Base-by-base conservation (phyloP, 768 basidiomycete genomes). In the Lactarius akahatsu region DNA sequence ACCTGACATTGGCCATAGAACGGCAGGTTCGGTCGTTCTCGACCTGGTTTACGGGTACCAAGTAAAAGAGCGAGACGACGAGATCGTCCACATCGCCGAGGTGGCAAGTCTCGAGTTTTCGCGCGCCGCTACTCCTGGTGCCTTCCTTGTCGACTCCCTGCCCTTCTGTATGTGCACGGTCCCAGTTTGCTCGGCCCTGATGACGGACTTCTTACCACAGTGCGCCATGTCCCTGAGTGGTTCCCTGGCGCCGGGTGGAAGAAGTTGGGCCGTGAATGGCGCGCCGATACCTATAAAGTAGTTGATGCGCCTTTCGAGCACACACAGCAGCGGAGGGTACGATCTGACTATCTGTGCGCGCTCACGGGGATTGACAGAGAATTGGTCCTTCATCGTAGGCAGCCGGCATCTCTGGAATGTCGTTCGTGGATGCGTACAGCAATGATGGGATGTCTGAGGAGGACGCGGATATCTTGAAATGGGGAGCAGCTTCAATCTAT, bases 161-260 rank as follows among this genome's bases (percentile, higher is more conserved):
- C 65, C 65, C 26, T 38, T 56, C 13, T 40, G 59, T 61, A 16
- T 1, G 65, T 41, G 16, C 6, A 4, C 26, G 57, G 62, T 61
- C 30, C 66, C 38, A 40, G 61, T 18, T 63, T 9, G 2, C 57
- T 57, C 52, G 58, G 11, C 47, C n/a, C 34, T 36, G n/a, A 32
- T 26, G 45, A 9, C 30, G n/a, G n/a, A 16, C 16, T 9, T 18
- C 20, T 45, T 45, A 38, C 56, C 30, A 6, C 28, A 73, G 74
- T 74, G 23, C 63, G 58, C 5, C 64, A 70, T 62, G 32, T 73
- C 10, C 74, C 74, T 6, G 41, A 59, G 11, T 73, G 74, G 74
- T 55, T 74, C 38, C 74, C 74, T 9, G 72, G 72, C 11, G 64
- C 71, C 3, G 61, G 64, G n/a, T 74, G 71, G 66, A 68, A 70